Percentiles rank a stretch among this genome's conserved stretches.
phyloP scores from a whole-genome alignment of 2,329 filamentous ascomycete genomes.

The Alternaria sp. region DNA sequence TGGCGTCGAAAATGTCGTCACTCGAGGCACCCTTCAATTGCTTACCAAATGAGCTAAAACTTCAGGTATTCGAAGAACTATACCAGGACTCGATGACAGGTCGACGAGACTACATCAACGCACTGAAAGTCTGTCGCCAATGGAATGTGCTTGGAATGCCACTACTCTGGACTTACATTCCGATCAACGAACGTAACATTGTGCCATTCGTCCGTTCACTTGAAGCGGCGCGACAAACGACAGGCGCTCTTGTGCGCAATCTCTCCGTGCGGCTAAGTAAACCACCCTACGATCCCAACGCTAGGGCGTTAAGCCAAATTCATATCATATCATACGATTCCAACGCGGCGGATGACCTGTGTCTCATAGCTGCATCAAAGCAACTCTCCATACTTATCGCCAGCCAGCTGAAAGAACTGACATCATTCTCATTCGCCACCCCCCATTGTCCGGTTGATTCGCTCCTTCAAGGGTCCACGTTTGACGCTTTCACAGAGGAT shows the following conservation, averaged over 20 bases:
- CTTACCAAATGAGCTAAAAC: neutral
- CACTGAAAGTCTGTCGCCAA: neutral
- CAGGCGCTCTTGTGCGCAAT: neutral
- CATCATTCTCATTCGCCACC: neutral
- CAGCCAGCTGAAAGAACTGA: neutral
- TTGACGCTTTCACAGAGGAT: fast-evolving
- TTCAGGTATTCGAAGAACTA: neutral
- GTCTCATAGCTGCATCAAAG: neutral
- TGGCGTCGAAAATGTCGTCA: neutral
- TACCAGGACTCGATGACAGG: neutral
- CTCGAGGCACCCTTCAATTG: neutral
- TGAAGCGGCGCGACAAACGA: neutral
- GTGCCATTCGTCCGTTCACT: neutral
- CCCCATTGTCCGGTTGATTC: neutral
- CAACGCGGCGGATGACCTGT: neutral
- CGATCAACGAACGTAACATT: neutral
- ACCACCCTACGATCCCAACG: neutral
- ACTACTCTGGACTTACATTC: neutral
- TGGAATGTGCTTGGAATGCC: neutral
- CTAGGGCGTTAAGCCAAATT: too few relatives aligned
- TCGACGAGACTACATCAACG: neutral
- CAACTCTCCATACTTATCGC: neutral
- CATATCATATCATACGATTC: too few relatives aligned
- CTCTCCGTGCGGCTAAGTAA: neutral
- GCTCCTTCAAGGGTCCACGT: neutral